Evolutionary conservation across 1,284 basidiomycete genomes (phyloP).

Genomic region (Ceratobasidium sp.): DNA sequence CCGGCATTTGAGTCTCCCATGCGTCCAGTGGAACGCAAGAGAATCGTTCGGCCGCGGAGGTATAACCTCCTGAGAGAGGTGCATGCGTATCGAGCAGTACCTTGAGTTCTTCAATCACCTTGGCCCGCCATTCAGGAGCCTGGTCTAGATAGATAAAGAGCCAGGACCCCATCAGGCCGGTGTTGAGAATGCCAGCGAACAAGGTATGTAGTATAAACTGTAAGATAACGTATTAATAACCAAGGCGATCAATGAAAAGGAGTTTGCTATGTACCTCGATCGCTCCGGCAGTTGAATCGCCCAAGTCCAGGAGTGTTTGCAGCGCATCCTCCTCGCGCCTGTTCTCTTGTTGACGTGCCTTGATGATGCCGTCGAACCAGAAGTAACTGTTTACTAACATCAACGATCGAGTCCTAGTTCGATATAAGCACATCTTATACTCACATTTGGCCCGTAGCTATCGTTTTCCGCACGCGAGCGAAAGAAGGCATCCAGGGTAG

Average conservation of each 20-base stretch:
- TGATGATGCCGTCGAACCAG: constrained; percentile 31
- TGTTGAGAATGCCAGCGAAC: constrained; percentile 33
- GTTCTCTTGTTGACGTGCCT: not conserved
- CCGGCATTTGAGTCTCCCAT: constrained; percentile 29
- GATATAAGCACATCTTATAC: too few relatives aligned
- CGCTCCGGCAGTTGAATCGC: constrained; percentile 14
- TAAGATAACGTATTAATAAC: too few relatives aligned
- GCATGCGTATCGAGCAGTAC: constrained; percentile 17
- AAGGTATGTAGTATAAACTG: constrained; percentile 17
- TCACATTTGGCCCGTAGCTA: too few relatives aligned
- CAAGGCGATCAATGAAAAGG: not conserved
- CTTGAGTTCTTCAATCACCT: not conserved
- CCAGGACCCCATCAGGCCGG: constrained; percentile 37
- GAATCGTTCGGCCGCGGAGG: not conserved
- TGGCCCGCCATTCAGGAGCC: constrained; percentile 27
- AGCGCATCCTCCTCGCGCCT: constrained; percentile 29
- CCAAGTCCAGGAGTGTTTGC: constrained; percentile 18
- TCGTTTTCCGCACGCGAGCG: not conserved
- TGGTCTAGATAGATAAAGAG: constrained; percentile 31
- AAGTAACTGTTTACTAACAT: not conserved
- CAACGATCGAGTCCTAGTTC: not conserved
- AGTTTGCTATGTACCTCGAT: not conserved
- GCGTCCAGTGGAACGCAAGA: constrained; percentile 18
- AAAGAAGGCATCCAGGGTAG: constrained; percentile 29
- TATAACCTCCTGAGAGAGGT: not conserved